These are phyloP conservation scores for Apiotrichum porosum DNA, from an alignment of 1,284 basidiomycete species.

Conservation along the genomic window DNA sequence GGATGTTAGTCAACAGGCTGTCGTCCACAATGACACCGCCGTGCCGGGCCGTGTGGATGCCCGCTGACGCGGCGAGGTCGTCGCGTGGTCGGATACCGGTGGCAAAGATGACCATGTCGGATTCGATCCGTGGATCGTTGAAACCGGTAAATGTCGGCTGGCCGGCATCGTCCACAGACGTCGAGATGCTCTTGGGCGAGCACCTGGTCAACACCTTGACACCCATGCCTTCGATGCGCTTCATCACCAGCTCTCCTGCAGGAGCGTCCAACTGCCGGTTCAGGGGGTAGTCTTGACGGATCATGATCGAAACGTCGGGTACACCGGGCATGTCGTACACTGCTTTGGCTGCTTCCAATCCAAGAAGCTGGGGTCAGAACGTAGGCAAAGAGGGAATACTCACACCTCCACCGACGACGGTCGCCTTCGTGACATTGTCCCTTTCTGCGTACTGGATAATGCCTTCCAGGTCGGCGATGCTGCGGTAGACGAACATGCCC, in stretches of 20 bases:
- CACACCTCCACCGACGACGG: slow-evolving; percentile 64
- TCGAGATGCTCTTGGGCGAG: slow-evolving; percentile 23
- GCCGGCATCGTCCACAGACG: slow-evolving; percentile 32
- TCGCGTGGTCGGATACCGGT: slow-evolving; percentile 68
- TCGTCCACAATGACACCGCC: slow-evolving; percentile 63
- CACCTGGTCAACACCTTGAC: slow-evolving; percentile 54
- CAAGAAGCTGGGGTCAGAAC: too few relatives aligned
- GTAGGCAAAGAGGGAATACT: too few relatives aligned
- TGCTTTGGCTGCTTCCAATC: slow-evolving; percentile 70
- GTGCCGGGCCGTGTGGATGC: slow-evolving; percentile 53
- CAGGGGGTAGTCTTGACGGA: slow-evolving; percentile 60
- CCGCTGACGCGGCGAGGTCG: slow-evolving; percentile 54
- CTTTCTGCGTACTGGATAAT: slow-evolving; percentile 59
- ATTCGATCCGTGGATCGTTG: slow-evolving; percentile 48
- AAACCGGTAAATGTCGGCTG: slow-evolving; percentile 54
- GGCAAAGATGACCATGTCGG: slow-evolving; percentile 60
- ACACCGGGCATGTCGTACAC: slow-evolving; percentile 57
- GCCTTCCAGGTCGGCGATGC: slow-evolving; percentile 61
- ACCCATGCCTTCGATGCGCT: slow-evolving; percentile 62
- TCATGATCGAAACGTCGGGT: slow-evolving; percentile 53
- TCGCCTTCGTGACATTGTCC: slow-evolving; percentile 52
- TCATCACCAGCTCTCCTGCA: slow-evolving; percentile 64
- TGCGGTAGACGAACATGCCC: slow-evolving; percentile 70
- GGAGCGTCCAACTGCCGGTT: slow-evolving; percentile 67
- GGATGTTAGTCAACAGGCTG: slow-evolving; percentile 56